Percentiles rank a stretch among this genome's conserved stretches.
These are phyloP conservation scores for Trichosporon sp. DNA, from an alignment of 1,284 basidiomycete genomes.

Conservation along the genomic window DNA sequence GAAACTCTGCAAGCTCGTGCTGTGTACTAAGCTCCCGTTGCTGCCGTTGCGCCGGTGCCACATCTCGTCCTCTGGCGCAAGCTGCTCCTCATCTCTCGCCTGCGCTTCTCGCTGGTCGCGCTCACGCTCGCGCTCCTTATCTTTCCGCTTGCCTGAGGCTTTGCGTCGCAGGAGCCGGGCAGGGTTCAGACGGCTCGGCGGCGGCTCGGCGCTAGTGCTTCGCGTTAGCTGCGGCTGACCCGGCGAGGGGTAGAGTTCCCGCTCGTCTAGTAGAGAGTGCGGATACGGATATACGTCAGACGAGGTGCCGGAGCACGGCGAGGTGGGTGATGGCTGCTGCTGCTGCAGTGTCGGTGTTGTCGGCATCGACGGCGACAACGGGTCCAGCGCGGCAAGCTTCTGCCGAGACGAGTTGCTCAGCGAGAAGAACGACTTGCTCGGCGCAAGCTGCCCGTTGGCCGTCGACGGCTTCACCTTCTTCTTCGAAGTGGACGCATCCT, in stretches of 20 bases:
- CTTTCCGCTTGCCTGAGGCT: not conserved
- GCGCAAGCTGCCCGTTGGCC: not conserved
- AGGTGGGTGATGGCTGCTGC: not conserved
- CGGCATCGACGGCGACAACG: not conserved
- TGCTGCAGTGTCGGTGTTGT: not conserved
- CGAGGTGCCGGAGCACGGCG: not conserved
- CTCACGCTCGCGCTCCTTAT: not conserved
- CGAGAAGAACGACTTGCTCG: not conserved
- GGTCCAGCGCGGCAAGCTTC: not conserved
- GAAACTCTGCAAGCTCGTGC: not conserved
- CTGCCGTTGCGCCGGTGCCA: not conserved
- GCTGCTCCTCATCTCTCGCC: not conserved
- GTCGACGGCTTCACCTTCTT: not conserved
- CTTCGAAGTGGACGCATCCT: not conserved
- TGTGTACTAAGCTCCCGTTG: not conserved
- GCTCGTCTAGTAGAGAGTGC: not conserved
- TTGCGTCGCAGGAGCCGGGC: constrained; percentile 11
- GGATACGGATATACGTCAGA: not conserved
- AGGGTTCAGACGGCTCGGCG: constrained; percentile 11
- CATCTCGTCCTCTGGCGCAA: not conserved
- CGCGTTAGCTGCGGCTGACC: not conserved
- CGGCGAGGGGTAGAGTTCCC: not conserved
- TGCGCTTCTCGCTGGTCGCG: too few relatives aligned
- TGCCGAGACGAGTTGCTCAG: not conserved
- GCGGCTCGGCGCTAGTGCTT: not conserved